These are phyloP conservation scores for Asclepias syriaca DNA, from an alignment of 257 asterid genomes.

Conservation along the genomic window DNA sequence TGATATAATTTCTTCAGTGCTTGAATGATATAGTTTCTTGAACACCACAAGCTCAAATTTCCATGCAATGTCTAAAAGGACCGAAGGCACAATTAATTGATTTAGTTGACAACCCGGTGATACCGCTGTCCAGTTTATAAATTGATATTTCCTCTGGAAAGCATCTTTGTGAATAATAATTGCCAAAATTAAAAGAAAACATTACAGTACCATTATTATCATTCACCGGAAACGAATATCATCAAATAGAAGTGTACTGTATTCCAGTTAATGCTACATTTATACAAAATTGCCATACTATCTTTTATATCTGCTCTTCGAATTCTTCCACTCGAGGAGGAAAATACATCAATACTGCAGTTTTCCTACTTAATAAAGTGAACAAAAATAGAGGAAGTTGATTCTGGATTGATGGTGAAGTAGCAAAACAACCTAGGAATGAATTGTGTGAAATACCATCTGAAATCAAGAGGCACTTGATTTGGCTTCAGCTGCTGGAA, in stretches of 20 bases:
- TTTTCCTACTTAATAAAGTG: not conserved
- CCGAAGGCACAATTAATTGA: not conserved
- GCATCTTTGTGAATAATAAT: not conserved
- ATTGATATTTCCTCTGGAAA: not conserved
- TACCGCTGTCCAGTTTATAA: not conserved
- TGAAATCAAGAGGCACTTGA: conserved; percentile 16
- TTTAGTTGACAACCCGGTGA: not conserved
- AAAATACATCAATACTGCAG: not conserved
- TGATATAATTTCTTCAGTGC: no score
- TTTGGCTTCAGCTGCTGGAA: conserved; percentile 61
- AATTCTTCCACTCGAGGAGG: not conserved
- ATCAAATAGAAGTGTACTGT: not conserved
- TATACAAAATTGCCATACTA: not conserved
- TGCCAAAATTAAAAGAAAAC: not conserved
- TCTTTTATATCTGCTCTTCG: not conserved
- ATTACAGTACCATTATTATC: not conserved
- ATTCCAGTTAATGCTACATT: not conserved
- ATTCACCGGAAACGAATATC: not conserved
- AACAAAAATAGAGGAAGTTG: not conserved
- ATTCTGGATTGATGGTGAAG: not conserved
- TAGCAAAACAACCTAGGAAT: not conserved
- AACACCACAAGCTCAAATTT: not conserved
- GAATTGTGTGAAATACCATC: not conserved
- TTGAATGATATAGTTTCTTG: conserved; percentile 10
- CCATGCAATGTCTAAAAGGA: not conserved